phyloP scores from a whole-genome alignment of 179 eudicot species.

The Nepenthes alata region DNA sequence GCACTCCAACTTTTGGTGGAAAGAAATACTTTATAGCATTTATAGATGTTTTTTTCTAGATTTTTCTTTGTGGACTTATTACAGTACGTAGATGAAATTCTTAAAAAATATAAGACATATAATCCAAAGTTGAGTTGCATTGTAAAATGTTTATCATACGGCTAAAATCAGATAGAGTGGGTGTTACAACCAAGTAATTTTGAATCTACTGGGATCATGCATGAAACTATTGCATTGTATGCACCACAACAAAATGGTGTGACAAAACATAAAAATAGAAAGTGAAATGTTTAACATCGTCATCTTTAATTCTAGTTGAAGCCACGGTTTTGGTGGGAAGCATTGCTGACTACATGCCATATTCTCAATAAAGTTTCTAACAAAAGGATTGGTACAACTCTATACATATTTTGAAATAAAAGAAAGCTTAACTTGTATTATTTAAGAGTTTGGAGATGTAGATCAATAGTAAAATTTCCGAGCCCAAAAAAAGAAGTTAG shows the following conservation, averaged over 20 bases:
- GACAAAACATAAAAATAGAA: not conserved
- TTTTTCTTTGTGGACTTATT: too few species aligned
- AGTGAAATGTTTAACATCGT: not conserved
- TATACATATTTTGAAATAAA: too few species aligned
- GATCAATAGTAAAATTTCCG: not conserved
- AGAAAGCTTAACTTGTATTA: too few species aligned
- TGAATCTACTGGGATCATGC: not conserved
- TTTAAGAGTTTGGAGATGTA: conserved; percentile 2
- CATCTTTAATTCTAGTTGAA: not conserved
- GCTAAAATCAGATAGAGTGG: not conserved
- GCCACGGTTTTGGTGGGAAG: not conserved
- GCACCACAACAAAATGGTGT: conserved; percentile 2
- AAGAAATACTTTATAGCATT: not conserved
- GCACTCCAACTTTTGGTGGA: not conserved
- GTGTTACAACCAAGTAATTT: not conserved
- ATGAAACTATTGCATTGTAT: not conserved
- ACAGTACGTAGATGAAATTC: not conserved
- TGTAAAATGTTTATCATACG: not conserved
- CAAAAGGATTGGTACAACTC: too few species aligned
- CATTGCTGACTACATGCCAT: not conserved
- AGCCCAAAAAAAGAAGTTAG: not conserved
- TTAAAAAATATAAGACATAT: not conserved
- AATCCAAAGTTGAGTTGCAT: not conserved
- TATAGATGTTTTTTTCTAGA: not conserved
- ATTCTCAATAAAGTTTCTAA: not conserved